phyloP scores from a whole-genome alignment of 257 asterid species.

The Solanum sitiens region DNA sequence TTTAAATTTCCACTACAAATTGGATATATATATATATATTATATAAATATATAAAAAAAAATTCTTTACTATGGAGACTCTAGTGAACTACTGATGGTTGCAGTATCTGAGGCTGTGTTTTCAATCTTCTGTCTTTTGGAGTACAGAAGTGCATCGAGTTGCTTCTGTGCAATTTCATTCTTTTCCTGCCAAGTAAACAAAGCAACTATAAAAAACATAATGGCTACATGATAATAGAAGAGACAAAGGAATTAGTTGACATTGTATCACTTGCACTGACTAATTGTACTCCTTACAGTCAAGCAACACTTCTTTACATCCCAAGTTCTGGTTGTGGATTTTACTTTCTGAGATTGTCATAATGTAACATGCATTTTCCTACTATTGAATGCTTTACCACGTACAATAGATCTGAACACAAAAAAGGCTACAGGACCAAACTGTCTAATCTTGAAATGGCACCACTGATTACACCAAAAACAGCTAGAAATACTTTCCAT shows the following conservation, averaged over 20 bases:
- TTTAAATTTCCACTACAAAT: background rate
- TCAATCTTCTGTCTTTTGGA: constrained; percentile 58
- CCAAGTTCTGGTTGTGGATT: background rate
- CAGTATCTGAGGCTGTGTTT: constrained; percentile 27
- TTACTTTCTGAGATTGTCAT: background rate
- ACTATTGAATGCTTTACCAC: background rate
- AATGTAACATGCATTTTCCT: background rate
- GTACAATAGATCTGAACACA: background rate
- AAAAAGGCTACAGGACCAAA: background rate
- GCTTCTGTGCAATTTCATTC: constrained; percentile 47
- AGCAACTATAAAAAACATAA: constrained; percentile 2
- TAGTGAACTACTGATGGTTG: constrained; percentile 24
- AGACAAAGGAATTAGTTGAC: background rate
- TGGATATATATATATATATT: too few species aligned
- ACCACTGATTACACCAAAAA: background rate
- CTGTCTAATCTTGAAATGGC: background rate
- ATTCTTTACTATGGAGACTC: constrained; percentile 36
- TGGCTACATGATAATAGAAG: background rate
- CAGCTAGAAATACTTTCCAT: background rate
- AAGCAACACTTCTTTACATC: background rate
- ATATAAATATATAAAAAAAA: too few species aligned
- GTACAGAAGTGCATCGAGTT: constrained; percentile 37
- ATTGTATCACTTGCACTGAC: background rate
- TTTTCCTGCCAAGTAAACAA: constrained; percentile 47
- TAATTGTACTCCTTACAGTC: background rate